Percentiles rank a stretch among this genome's conserved stretches.
These are phyloP conservation scores for Linnemannia schmuckeri DNA, from an alignment of 192 early-diverging fungal species.

Conservation along the genomic window DNA sequence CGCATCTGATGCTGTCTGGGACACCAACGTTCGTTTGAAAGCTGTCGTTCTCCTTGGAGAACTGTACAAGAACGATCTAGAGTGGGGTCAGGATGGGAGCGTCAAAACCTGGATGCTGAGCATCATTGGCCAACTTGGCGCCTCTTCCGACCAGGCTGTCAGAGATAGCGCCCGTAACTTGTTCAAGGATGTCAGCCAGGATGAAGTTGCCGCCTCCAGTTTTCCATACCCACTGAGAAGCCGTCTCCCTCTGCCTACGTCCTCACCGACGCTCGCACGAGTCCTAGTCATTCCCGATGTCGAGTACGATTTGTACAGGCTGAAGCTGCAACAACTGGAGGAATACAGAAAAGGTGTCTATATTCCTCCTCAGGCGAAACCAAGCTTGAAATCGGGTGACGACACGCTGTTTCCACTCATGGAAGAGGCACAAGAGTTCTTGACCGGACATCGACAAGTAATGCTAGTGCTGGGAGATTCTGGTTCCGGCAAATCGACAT, in stretches of 20 bases:
- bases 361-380: slow-evolving; percentile 7
- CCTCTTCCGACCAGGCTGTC: neutral
- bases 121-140: neutral
- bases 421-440: neutral
- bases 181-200: neutral
- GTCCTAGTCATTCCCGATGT: neutral
- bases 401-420: neutral
- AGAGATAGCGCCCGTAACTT: neutral
- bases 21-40: neutral
- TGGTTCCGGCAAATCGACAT: slow-evolving; percentile 6
- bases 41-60: neutral
- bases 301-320: neutral
- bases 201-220: neutral
- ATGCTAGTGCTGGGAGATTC: slow-evolving; percentile 6
- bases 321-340: neutral
- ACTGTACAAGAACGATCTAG: neutral
- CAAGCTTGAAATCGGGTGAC: neutral
- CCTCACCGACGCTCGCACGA: neutral
- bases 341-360: neutral
- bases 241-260: neutral
- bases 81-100: neutral
- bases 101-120: neutral
- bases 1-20: neutral
- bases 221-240: neutral
- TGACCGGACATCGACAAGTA: neutral